Percentiles rank a stretch among this genome's conserved stretches.
Evolutionary conservation across 2,329 filamentous ascomycete genomes (phyloP).

Genomic region (Dothideomycetes sp.): DNA sequence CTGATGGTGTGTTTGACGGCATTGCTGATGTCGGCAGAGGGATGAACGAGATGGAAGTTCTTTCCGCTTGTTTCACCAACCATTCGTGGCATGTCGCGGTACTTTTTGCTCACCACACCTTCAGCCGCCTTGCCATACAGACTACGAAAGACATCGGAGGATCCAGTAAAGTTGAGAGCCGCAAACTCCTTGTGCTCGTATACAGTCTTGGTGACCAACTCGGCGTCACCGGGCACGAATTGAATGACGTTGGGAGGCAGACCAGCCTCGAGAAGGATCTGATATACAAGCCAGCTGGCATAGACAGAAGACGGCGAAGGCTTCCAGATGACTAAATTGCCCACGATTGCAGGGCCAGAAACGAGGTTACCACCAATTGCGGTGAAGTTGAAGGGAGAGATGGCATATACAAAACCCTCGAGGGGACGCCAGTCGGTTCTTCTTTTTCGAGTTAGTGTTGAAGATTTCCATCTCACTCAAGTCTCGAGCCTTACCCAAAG

Average conservation of each 20-base stretch:
- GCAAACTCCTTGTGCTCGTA: conserved; percentile 31
- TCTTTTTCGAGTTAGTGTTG: conserved; percentile 12
- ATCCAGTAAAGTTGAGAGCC: conserved; percentile 32
- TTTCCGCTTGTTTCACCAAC: conserved; percentile 46
- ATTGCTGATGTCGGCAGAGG: conserved; percentile 39
- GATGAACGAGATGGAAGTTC: conserved; percentile 45
- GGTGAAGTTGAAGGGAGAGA: conserved; percentile 38
- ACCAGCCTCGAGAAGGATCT: conserved; percentile 35
- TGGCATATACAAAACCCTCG: conserved; percentile 35
- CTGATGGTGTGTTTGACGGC: conserved; percentile 40
- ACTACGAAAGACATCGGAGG: conserved; percentile 30
- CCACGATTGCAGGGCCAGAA: conserved; percentile 29
- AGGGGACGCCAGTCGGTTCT: conserved; percentile 31
- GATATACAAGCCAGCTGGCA: conserved; percentile 29
- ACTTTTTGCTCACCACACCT: conserved; percentile 23
- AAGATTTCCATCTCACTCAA: neutral
- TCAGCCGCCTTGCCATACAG: conserved; percentile 28
- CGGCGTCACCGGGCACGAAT: conserved; percentile 32
- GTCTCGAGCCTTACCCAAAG: neutral
- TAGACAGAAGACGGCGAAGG: conserved; percentile 29
- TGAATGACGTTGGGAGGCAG: conserved; percentile 33
- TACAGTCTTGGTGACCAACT: conserved; percentile 27
- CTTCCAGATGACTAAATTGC: conserved; percentile 38
- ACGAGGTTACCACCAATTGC: conserved; percentile 33
- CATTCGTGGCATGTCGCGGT: conserved; percentile 35